Percentiles rank a stretch among this genome's conserved stretches.
phyloP scores from a whole-genome alignment of 768 basidiomycete genomes.

The Leccinum arenicola region DNA sequence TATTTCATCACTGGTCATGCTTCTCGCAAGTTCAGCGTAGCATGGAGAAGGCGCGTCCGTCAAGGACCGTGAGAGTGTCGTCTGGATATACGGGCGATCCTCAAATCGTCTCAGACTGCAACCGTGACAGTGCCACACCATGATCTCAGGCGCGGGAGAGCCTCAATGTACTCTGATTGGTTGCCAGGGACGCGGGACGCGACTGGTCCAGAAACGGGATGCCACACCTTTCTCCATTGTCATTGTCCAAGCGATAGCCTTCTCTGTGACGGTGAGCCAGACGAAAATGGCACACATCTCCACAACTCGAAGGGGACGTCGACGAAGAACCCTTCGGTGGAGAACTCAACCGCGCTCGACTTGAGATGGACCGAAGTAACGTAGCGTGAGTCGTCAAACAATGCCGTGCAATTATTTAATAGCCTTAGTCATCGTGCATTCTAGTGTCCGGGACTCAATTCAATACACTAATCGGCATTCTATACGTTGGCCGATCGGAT shows the following conservation, averaged over 20 bases:
- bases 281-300: constrained; percentile 5
- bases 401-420: background rate
- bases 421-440: background rate
- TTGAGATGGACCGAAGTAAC: constrained; percentile 70
- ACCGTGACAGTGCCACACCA: too few relatives aligned
- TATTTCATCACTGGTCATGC: constrained; percentile 64
- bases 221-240: background rate
- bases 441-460: constrained; percentile 56
- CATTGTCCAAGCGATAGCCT: background rate
- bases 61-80: constrained; percentile 78
- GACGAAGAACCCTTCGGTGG: constrained; percentile 5
- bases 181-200: too few relatives aligned
- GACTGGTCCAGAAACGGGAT: background rate
- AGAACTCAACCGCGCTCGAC: constrained; percentile 10
- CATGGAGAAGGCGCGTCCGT: constrained; percentile 63
- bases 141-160: constrained; percentile 21
- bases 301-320: constrained; percentile 6
- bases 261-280: background rate
- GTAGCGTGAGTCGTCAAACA: constrained; percentile 44
- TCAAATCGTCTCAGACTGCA: too few relatives aligned
- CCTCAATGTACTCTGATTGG: too few relatives aligned
- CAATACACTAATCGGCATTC: constrained; percentile 61
- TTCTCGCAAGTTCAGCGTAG: constrained; percentile 74
- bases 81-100: constrained; percentile 24
- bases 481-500: constrained; percentile 53